A percentile compares a stretch with the other conserved stretches of the same genome.
Evolutionary conservation across 768 basidiomycete genomes (phyloP).

Genomic region (Mycena pura): DNA sequence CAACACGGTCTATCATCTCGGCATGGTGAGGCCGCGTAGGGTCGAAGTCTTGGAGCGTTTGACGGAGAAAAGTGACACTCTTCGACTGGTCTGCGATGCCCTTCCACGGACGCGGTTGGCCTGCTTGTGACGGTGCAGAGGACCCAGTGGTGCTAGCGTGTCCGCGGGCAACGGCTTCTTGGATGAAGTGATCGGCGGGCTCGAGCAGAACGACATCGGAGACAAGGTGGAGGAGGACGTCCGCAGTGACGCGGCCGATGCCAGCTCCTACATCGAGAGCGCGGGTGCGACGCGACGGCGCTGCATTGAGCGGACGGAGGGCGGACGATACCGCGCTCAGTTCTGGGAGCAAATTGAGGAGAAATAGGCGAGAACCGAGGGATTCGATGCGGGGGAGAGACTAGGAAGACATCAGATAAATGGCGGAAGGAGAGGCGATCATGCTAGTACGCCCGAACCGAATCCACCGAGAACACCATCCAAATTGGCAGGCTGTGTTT

Average conservation of each 20-base stretch:
- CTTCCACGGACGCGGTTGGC: slow-evolving; percentile 60
- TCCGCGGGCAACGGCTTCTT: slow-evolving; percentile 63
- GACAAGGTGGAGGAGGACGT: slow-evolving; percentile 89
- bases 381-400: slow-evolving; percentile 91
- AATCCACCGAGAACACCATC: slow-evolving; percentile 86
- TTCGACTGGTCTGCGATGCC: slow-evolving; percentile 68
- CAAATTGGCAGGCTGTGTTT: slow-evolving; percentile 75
- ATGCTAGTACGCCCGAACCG: slow-evolving; percentile 61
- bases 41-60: slow-evolving; percentile 82
- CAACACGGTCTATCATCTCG: slow-evolving; percentile 69
- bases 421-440: slow-evolving; percentile 27
- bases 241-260: slow-evolving; percentile 88
- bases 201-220: slow-evolving; percentile 90
- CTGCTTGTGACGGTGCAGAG: slow-evolving; percentile 24
- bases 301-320: slow-evolving; percentile 54
- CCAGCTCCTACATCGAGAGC: slow-evolving; percentile 95
- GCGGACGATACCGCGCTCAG: slow-evolving; percentile 81
- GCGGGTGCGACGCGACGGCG: slow-evolving; percentile 49
- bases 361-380: slow-evolving; percentile 87
- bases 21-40: slow-evolving; percentile 58
- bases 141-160: slow-evolving; percentile 38
- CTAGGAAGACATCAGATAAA: slow-evolving; percentile 42
- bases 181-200: slow-evolving; percentile 81
- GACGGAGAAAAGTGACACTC: slow-evolving; percentile 81
- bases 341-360: slow-evolving; percentile 81